Evolutionary conservation across 208 protist genomes (phyloP), one percentile per base, ranked within the genome.

Genomic region (Crithidia brevicula): DNA sequence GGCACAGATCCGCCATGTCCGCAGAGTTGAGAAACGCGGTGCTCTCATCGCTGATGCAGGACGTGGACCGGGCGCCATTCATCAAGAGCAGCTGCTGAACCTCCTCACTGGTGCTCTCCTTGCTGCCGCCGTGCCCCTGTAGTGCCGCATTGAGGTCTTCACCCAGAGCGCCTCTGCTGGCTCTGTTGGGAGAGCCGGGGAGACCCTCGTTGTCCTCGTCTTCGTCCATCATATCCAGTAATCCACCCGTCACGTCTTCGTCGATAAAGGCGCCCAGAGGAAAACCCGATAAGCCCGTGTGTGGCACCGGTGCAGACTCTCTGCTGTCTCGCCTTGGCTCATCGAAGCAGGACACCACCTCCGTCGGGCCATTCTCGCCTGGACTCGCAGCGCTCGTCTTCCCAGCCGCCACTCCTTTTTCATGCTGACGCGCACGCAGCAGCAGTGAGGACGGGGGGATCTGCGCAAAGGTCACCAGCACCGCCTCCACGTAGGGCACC

Each of bases 401-500:
- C 25, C 13, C 53, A 3, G 8, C 52, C 13, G 9, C 53, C 1
- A 10, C 53, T 5, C 4, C 42, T 38, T 45, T 34, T n/a, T 52
- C 53, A 4, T 30, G 31, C 43, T 45, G 22, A 4, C 60, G 38
- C 27, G 51, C 43, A 15, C 23, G 60, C 52, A 75, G 30, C 47
- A 58, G 40, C 34, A 85, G 53, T 36, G 63, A 59, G 22, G 38
- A 45, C 8, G 22, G 50, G 6, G 74, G 76, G 10, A 84, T 75
- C 45, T 47, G 56, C 46, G 71, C 80, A 49, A 72, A 77, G 13
- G 46, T 72, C 30, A 51, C 49, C 9, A 86, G 71, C 22, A 79
- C 30, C 22, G 67, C 69, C 42, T 84, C 70, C 18, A 85, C 77
- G 49, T 69, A 74, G n/a, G 67, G 66, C 38, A 89, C 23, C 22